Conservation (phyloP, 164 flowering plant genomes). For the Cinnamomum micranthum region DNA sequence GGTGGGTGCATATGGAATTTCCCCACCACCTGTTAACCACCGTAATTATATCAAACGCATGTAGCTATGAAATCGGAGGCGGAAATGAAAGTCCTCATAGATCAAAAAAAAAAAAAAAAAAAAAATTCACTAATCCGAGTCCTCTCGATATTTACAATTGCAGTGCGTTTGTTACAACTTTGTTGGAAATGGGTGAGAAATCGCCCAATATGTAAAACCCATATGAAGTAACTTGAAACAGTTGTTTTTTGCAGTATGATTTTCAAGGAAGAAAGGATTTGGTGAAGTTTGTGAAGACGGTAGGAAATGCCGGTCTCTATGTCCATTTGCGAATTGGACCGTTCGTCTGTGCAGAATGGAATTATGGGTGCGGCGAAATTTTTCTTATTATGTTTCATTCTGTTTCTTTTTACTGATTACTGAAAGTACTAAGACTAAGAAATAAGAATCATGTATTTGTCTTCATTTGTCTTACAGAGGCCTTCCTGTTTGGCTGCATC, state of each 20-base stretch:
- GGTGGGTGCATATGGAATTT: too few species aligned
- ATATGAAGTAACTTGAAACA: not conserved
- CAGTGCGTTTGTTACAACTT: too few species aligned
- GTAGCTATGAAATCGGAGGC: too few species aligned
- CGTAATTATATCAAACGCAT: too few species aligned
- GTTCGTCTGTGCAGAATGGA: slow-evolving; percentile 96
- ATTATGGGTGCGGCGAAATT: slow-evolving; percentile 62
- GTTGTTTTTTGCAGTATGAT: slow-evolving; percentile 48
- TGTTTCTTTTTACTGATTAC: too few species aligned
- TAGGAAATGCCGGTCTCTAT: slow-evolving; percentile 73
- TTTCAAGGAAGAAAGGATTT: slow-evolving; percentile 83
- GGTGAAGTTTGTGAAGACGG: slow-evolving; percentile 75
- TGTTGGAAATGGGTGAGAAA: too few species aligned
- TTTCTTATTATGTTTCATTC: not conserved
- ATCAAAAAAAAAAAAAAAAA: too few species aligned
- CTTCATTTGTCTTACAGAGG: slow-evolving; percentile 47
- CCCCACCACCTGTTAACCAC: too few species aligned
- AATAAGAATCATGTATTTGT: not conserved
- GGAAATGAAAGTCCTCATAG: too few species aligned
- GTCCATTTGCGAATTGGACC: slow-evolving; percentile 93
- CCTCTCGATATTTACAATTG: too few species aligned
- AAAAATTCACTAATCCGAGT: too few species aligned
- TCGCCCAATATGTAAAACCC: too few species aligned
- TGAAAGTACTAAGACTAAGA: not conserved
- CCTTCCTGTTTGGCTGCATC: slow-evolving; percentile 96